These are phyloP conservation scores for Nakazawaea ernobii DNA, from an alignment of 805 yeast genomes.

Conservation along the genomic window DNA sequence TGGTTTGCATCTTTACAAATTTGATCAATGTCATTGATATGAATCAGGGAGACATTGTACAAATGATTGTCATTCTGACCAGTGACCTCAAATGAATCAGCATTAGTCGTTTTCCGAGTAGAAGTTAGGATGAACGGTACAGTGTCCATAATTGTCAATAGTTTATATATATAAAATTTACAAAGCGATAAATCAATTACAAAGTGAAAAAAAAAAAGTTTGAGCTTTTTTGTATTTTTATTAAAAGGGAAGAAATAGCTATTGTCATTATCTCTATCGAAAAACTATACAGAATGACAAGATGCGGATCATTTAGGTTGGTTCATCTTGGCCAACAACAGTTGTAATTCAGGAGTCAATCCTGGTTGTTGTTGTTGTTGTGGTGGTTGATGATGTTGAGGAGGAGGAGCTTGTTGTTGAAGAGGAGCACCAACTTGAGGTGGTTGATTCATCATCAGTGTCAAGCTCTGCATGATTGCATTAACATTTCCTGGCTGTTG, in stretches of 20 bases:
- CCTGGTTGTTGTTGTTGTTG: constrained; percentile 4
- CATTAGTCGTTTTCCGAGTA: too few species aligned
- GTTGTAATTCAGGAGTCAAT: constrained; percentile 10
- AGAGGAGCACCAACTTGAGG: constrained; percentile 1
- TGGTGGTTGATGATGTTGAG: constrained; percentile 1
- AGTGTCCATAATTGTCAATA: too few species aligned
- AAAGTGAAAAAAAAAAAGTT: too few species aligned
- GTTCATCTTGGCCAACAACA: constrained; percentile 9
- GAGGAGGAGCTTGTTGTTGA: constrained; percentile 1
- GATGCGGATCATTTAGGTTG: background rate
- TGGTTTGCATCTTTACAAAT: constrained; percentile 13
- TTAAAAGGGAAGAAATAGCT: background rate
- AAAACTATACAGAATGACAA: too few species aligned
- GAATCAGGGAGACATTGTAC: background rate
- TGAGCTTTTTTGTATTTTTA: too few species aligned
- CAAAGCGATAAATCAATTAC: too few species aligned
- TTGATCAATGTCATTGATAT: background rate
- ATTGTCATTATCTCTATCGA: background rate
- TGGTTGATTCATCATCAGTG: constrained; percentile 11
- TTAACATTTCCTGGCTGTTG: constrained; percentile 2
- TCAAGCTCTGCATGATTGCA: constrained; percentile 11
- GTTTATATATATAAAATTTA: too few species aligned
- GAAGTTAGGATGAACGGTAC: too few species aligned
- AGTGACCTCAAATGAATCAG: background rate
- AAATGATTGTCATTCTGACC: constrained; percentile 8